A percentile compares a stretch with the other conserved stretches of the same genome.
phyloP scores from a whole-genome alignment of 1,139 yeast species.

The Candida anutae region DNA sequence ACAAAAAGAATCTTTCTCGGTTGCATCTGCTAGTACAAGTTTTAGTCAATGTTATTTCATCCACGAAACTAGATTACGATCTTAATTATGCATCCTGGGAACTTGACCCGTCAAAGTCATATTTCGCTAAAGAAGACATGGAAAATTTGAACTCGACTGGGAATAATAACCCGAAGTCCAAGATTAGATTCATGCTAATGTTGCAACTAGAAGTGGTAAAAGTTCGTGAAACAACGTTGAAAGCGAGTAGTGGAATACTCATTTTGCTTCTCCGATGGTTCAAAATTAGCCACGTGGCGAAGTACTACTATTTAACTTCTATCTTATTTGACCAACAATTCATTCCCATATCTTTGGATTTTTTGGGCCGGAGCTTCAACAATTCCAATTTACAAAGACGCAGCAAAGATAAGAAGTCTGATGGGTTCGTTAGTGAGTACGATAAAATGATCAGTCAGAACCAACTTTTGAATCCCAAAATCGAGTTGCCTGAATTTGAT shows the following conservation, averaged over 20 bases:
- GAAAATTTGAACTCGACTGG: background rate
- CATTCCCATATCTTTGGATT: conserved; percentile 30
- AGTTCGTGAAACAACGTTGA: conserved; percentile 58
- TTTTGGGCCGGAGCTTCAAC: conserved; percentile 31
- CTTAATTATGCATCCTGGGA: conserved; percentile 32
- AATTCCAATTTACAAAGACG: conserved; percentile 25
- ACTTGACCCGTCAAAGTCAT: conserved; percentile 28
- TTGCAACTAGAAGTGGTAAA: conserved; percentile 48
- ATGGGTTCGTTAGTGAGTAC: conserved; percentile 16
- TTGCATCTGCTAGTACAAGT: conserved; percentile 60
- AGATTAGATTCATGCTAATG: conserved; percentile 20
- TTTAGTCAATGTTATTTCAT: conserved; percentile 52
- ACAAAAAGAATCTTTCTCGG: conserved; percentile 42
- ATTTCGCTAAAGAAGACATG: conserved; percentile 10
- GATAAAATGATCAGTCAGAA: conserved; percentile 30
- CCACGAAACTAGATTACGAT: conserved; percentile 32
- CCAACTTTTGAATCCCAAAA: conserved; percentile 38
- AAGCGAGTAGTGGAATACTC: conserved; percentile 53
- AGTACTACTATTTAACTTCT: conserved; percentile 67
- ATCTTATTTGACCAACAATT: conserved; percentile 68
- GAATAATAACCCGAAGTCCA: conserved; percentile 10
- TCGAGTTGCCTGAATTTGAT: conserved; percentile 29
- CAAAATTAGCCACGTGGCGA: conserved; percentile 66
- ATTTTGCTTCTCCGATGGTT: conserved; percentile 64
- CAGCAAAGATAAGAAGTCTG: conserved; percentile 2